Percentiles rank a stretch among this genome's conserved stretches.
Conservation (phyloP, 495 filamentous ascomycete genomes). For the Lichenothelia convexa region DNA sequence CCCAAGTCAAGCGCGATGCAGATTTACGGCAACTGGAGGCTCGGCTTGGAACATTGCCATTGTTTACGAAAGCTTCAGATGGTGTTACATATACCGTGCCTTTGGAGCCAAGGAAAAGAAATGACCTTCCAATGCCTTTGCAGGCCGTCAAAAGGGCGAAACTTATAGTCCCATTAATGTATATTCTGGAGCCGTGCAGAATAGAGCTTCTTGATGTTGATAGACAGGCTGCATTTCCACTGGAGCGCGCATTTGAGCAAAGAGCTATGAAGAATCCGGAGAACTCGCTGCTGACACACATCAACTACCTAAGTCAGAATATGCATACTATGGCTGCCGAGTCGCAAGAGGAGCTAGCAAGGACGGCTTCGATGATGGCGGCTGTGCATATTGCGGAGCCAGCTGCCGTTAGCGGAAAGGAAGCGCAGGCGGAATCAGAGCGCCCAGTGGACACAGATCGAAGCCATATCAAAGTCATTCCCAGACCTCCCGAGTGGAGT, state of each 20-base stretch:
- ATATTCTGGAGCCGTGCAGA: slow-evolving; percentile 51
- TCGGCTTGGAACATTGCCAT: slow-evolving; percentile 47
- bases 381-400: neutral
- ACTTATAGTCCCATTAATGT: slow-evolving; percentile 52
- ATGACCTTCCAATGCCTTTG: slow-evolving; percentile 42
- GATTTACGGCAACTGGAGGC: slow-evolving; percentile 64
- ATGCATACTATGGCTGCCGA: slow-evolving; percentile 41
- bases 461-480: slow-evolving; percentile 56
- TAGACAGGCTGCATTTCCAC: slow-evolving; percentile 35
- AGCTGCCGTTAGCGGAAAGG: no score
- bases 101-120: slow-evolving; percentile 44
- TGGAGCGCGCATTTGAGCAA: slow-evolving; percentile 47
- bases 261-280: slow-evolving; percentile 38
- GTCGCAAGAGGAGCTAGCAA: neutral
- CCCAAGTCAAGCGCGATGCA: slow-evolving; percentile 41
- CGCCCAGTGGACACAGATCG: slow-evolving; percentile 29
- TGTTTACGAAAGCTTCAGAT: slow-evolving; percentile 54
- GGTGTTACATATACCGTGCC: slow-evolving; percentile 54
- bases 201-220: slow-evolving; percentile 47
- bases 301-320: slow-evolving; percentile 64
- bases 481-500: slow-evolving; percentile 70
- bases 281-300: slow-evolving; percentile 48
- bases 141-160: slow-evolving; percentile 45
- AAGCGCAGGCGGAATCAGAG: no score
- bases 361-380: neutral